phyloP scores from a whole-genome alignment of 148 eudicot genomes.

The Fagopyrum tataricum region DNA sequence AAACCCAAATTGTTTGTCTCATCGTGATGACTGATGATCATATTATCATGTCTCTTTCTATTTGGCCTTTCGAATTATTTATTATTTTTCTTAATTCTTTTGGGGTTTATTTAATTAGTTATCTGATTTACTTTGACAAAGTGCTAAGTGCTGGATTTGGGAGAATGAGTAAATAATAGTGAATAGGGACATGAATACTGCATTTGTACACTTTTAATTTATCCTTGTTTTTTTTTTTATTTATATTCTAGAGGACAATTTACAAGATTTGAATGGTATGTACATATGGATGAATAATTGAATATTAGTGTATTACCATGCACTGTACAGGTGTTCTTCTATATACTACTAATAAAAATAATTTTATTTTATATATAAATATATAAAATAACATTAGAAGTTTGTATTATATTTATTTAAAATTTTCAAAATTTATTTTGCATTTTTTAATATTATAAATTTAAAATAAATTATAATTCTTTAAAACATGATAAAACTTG shows the following conservation, averaged over 20 bases:
- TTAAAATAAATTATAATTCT: too few species aligned
- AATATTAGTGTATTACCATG: too few species aligned
- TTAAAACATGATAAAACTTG: too few species aligned
- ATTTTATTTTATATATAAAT: too few species aligned
- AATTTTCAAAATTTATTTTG: too few species aligned
- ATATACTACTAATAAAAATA: too few species aligned
- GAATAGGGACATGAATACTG: slow-evolving; percentile 9
- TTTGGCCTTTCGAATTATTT: not conserved
- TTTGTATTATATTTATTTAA: too few species aligned
- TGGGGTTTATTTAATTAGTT: not conserved
- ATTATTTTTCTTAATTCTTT: not conserved
- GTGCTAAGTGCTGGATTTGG: not conserved
- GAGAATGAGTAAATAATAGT: not conserved
- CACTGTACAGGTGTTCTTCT: too few species aligned
- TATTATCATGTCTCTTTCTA: not conserved
- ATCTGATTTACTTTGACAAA: not conserved
- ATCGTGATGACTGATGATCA: not conserved
- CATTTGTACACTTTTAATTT: not conserved
- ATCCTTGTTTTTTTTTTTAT: not conserved
- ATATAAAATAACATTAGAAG: too few species aligned
- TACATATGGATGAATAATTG: not conserved
- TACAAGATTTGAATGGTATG: not conserved
- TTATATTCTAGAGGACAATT: not conserved
- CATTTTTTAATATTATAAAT: too few species aligned
- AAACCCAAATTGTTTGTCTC: not conserved